Conservation (phyloP, 805 yeast species). For the Maudiozyma barnettii region DNA sequence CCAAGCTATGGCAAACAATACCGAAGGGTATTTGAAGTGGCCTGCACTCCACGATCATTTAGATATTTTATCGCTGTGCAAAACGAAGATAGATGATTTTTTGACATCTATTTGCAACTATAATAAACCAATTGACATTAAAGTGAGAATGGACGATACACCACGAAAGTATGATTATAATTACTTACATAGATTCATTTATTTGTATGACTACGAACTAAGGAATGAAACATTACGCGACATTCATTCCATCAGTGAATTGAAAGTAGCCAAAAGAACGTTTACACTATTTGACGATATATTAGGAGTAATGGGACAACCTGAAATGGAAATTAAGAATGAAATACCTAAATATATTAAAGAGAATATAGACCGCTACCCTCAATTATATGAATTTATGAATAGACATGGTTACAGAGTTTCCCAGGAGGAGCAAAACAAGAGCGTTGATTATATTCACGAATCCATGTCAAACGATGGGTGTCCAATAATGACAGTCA, state of each 20-base stretch:
- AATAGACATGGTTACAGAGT: constrained; percentile 49
- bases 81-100: constrained; percentile 31
- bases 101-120: constrained; percentile 28
- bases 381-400: constrained; percentile 62
- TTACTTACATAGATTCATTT: constrained; percentile 41
- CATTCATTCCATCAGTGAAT: constrained; percentile 11
- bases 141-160: constrained; percentile 14
- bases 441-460: constrained; percentile 34
- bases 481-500: constrained; percentile 50
- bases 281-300: constrained; percentile 36
- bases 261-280: constrained; percentile 12
- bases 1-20: constrained; percentile 78
- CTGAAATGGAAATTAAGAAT: constrained; percentile 42
- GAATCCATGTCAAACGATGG: constrained; percentile 65
- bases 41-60: constrained; percentile 38
- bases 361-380: constrained; percentile 38
- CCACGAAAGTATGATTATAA: constrained; percentile 20
- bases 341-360: constrained; percentile 46
- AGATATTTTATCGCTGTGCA: constrained; percentile 32
- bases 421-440: constrained; percentile 34
- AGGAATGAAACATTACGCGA: constrained; percentile 17
- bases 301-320: constrained; percentile 45
- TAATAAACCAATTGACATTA: constrained; percentile 12
- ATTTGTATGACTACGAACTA: constrained; percentile 36
- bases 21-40: constrained; percentile 53